Evolutionary conservation across 2,329 filamentous ascomycete species (phyloP), one percentile per base, ranked within the genome.

Genomic region (Parafenestella ontariensis): DNA sequence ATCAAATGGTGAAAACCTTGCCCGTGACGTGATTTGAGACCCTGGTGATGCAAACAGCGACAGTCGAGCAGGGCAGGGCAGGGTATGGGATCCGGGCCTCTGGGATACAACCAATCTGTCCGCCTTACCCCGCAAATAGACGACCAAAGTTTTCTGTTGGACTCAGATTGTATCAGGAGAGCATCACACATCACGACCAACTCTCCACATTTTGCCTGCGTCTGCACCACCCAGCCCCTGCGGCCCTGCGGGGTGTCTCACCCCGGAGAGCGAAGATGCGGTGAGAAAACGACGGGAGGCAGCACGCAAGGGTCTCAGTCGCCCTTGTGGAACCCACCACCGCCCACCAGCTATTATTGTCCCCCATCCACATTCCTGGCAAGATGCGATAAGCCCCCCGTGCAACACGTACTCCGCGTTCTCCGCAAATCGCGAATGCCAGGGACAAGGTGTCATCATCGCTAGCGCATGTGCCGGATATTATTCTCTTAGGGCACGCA

Each of bases 1-100:
- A 68, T 65, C 56, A 46, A 21, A 49, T 55, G 51, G 36, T 33
- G 28, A 55, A 54, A 37, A 21, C 40, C 49, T 52, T 52, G 47
- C 45, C 46, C 33, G 66, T 75, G 71, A 75, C 70, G 71, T 74
- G 71, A 71, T 75, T 58, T 52, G 24, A 41, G 56, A 59, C 61
- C 58, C 65, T 56, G 64, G 61, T 70, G 70, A 66, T 65, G 69
- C 65, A 67, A 70, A 49, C 49, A 56, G 54, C 31, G 15, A 17
- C 13, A 17, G 8, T 17, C 31, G 54, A 59, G 46, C 50, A 52
- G 62, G 61, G 52, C 56, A 52, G 61, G 54, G 56, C 49, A 64
- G 39, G 56, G 55, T 46, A 61, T n/a, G n/a, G n/a, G n/a, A 59
- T 52, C 61, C 64, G 60, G 41, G 52, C 47, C 40, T 28, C 26